Conservation (phyloP, 768 basidiomycete species). For the Naganishia kalamii region DNA sequence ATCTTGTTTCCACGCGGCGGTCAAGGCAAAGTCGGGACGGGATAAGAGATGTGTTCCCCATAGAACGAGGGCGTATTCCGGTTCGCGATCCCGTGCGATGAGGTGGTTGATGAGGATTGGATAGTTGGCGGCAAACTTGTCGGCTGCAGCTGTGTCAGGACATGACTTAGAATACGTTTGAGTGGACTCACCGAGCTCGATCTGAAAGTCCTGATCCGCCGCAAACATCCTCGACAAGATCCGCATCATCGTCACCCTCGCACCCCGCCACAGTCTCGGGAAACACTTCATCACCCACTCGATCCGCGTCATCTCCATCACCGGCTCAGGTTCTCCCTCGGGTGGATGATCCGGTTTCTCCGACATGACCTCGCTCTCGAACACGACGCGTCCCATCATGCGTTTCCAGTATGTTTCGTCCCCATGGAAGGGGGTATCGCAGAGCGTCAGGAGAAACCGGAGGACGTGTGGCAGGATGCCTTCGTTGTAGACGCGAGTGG, state of each 20-base stretch:
- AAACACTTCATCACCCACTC: constrained; percentile 65
- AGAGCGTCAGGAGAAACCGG: not conserved
- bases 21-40: constrained; percentile 72
- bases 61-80: constrained; percentile 81
- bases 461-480: not conserved
- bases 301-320: constrained; percentile 49
- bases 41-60: constrained; percentile 64
- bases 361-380: not conserved
- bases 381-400: constrained; percentile 22
- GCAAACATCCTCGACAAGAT: constrained; percentile 70
- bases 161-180: not conserved
- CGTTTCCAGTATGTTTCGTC: constrained; percentile 36
- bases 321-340: not conserved
- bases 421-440: constrained; percentile 26
- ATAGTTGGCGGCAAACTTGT: constrained; percentile 78
- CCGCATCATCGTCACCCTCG: constrained; percentile 71
- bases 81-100: constrained; percentile 84
- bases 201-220: constrained; percentile 65
- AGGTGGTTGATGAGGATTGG: constrained; percentile 81
- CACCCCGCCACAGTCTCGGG: constrained; percentile 75
- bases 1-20: constrained; percentile 66
- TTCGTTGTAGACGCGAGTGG: constrained; percentile 8
- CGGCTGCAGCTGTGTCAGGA: constrained; percentile 52
- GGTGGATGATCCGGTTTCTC: constrained; percentile 5
- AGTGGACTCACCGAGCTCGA: constrained; percentile 64